phyloP scores from a whole-genome alignment of 352 stramenopile species.

The Thalassiosira sp. region DNA sequence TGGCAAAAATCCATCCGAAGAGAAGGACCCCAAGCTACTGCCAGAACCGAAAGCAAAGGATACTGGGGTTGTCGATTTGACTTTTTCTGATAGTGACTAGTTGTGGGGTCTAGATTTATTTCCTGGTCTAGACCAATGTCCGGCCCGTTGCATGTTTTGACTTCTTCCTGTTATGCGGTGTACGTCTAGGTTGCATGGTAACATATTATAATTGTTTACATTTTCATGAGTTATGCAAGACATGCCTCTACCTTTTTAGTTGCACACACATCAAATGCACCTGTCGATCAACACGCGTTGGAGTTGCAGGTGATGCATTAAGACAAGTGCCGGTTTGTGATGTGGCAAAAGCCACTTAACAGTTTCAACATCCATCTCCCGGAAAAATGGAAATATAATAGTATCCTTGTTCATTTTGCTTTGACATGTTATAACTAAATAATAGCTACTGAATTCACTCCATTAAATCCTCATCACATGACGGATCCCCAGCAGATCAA shows the following conservation, averaged over 20 bases:
- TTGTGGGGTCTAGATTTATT: too few relatives aligned
- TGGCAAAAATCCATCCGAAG: not conserved
- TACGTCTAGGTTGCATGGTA: not conserved
- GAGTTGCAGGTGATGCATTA: too few relatives aligned
- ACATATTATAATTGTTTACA: not conserved
- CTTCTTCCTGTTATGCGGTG: not conserved
- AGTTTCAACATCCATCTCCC: too few relatives aligned
- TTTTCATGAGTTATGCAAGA: not conserved
- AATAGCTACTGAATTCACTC: not conserved
- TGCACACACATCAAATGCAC: too few relatives aligned
- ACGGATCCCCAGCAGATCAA: constrained; percentile 81
- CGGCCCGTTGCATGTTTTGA: too few relatives aligned
- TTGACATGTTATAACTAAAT: not conserved
- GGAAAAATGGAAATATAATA: too few relatives aligned
- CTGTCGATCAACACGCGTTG: too few relatives aligned
- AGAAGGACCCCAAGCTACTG: not conserved
- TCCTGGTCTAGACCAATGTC: too few relatives aligned
- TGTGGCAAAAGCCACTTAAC: too few relatives aligned
- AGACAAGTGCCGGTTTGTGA: too few relatives aligned
- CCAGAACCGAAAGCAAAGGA: constrained; percentile 11
- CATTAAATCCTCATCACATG: constrained; percentile 80
- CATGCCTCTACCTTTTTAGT: too few relatives aligned
- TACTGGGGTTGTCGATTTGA: constrained; percentile 15
- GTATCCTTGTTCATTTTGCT: too few relatives aligned
- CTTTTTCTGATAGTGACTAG: constrained; percentile 16